Base-by-base conservation (phyloP, 108 stramenopile genomes). In the Nitzschia inconspicua region DNA sequence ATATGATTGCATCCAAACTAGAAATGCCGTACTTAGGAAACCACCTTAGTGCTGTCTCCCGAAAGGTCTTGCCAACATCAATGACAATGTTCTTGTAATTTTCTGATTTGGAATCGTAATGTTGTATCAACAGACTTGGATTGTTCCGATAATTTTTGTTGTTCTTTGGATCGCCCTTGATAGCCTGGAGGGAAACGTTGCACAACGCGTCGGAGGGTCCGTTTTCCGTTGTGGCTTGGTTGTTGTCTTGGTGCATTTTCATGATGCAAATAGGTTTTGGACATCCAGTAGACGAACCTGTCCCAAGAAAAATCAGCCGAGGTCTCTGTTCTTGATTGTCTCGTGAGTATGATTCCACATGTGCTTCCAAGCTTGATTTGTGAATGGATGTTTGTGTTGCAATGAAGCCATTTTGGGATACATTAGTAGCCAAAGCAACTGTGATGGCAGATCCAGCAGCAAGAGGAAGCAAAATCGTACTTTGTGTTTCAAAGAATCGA, bases 21-120 rank as follows among this genome's bases (percentile, higher is more conserved):
- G 75, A 32, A 41, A 89, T 80, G 16, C 28, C 50, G 43, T 59
- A 44, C 26, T 58, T 46, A 26, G 91, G 91, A 71, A 89, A 84
- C 91, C 91, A 93, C 16, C 92, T 57, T 26, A 90, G 31, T 23
- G 88, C 62, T 54, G 52, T 60, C 60, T 94, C 92, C 26, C 88
- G 86, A 61, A 94, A 94, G 13, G 92, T 94, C 53, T 94, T 94
- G 20, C 92, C 92, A n/a, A 76, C 86, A 57, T 94, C 92, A 62
- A 94, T 88, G 11, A 94, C 56, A 23, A 88, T 75, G 26, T 83
- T 75, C 19, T 53, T 66, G 44, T 65, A 46, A 4, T 36, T 40
- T 10, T 68, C 71, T 9, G 34, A 39, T 14, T 47, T 62, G 4
- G 35, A 22, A 13, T 73, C 60, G 22, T 60, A 48, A 57, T 83